Percentiles rank a stretch among this genome's conserved stretches.
phyloP scores from a whole-genome alignment of 2,329 filamentous ascomycete species.

The Alternaria gaisen region DNA sequence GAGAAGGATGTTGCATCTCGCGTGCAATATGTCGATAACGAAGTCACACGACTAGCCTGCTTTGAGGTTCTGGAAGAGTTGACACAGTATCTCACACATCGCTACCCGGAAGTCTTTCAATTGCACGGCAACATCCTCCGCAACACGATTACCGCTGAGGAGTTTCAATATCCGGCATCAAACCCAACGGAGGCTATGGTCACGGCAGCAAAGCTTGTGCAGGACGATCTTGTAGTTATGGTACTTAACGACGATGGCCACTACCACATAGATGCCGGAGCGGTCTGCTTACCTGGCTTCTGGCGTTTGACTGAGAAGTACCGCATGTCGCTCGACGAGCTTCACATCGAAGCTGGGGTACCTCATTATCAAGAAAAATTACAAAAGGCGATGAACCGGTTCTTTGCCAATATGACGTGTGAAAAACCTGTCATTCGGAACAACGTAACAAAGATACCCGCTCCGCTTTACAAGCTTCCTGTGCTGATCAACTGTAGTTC shows the following conservation, averaged over 20 bases:
- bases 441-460: not conserved
- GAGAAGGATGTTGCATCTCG: not conserved
- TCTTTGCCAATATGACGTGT: constrained; percentile 7
- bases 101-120: constrained; percentile 6
- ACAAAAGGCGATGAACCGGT: constrained; percentile 8
- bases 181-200: constrained; percentile 6
- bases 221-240: constrained; percentile 7
- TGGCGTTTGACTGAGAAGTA: constrained; percentile 7
- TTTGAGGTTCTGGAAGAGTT: constrained; percentile 5
- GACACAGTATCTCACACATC: constrained; percentile 9
- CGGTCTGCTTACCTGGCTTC: constrained; percentile 5
- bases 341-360: constrained; percentile 6
- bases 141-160: constrained; percentile 1
- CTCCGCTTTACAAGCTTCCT: not conserved
- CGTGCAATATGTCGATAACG: not conserved
- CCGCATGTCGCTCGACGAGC: constrained; percentile 7
- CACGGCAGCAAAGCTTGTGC: constrained; percentile 2
- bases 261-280: constrained; percentile 8
- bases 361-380: constrained; percentile 5
- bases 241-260: constrained; percentile 5
- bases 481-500: not conserved
- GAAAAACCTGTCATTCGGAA: constrained; percentile 4
- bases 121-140: not conserved
- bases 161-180: constrained; percentile 1
- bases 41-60: constrained; percentile 2